Evolutionary conservation across 345 rosid species (phyloP), one percentile per base, ranked within the genome.

Genomic region (Brassica rapa): DNA sequence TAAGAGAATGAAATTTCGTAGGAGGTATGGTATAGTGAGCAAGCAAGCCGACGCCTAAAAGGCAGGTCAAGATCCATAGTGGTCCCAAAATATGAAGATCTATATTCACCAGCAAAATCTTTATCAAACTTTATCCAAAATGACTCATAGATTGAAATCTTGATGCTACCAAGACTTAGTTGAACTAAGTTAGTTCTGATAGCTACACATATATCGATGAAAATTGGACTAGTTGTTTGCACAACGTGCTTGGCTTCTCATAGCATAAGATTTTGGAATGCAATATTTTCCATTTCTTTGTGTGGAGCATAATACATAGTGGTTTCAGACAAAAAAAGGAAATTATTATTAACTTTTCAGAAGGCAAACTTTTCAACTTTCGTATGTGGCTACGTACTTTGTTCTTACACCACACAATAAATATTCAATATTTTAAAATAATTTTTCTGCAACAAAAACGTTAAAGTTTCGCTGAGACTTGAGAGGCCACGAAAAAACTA

Each of bases 1-100:
- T 68, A 46, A 23, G 51, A 72, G 70, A 78, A 66, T 55, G 68
- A 51, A 62, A 68, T 33, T 35, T 67, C 64, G 33, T 79, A 66
- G 73, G 72, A 55, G 24, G 73, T 60, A 63, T 73, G 51, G 76
- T 77, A 67, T 66, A 68, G 72, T 59, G 73, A 78, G 67, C 51
- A 65, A 71, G 76, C 1, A 65, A 68, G 70, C 78, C 82, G 71
- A 79, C 4, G 82, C 4, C 74, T 51, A 51, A 60, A 78, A 66
- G 68, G 25, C 60, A 64, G 29, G 70, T 3, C 49, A 70, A 77
- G 76, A 71, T 63, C 62, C 9, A 41, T 6, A 49, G 71, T 80
- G 82, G 82, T 80, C 82, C 82, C 51, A 33, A 73, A 73, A 73
- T 67, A 24, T 30, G 39, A 78, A 78, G 55, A 59, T 65, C 68